Evolutionary conservation across 2,329 filamentous ascomycete species (phyloP), one percentile per base, ranked within the genome.

Genomic region (Claviceps pazoutovae): DNA sequence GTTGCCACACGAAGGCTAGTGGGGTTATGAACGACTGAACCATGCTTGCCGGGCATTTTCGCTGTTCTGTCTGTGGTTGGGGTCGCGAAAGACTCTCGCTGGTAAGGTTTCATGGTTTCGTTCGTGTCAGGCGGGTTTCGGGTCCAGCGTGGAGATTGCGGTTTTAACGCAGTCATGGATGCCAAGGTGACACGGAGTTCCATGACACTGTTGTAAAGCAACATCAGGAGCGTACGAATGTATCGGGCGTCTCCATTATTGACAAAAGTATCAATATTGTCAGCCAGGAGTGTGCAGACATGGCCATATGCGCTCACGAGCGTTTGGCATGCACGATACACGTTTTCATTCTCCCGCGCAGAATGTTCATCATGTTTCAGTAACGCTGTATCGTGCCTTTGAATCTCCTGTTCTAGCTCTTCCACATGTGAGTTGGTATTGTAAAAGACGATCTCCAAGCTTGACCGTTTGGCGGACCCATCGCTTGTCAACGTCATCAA

Each of bases 161-260:
- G 55, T 39, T 62, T 58, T 38, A 62, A 58, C 9, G 61, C 42
- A 54, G 62, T 52, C 49, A 68, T 51, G 56, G 64, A 64, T 5
- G 69, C 66, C 13, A 74, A 66, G 0, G 78, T 80, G 3, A 78
- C 77, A 7, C 80, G 75, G 49, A 84, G 71, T 62, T 84, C 80
- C 73, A 81, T 83, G 54, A 83, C 78, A 63, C 80, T 83, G 58
- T 83, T 82, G 62, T 82, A 84, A 5, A 84, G 70, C 56, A 79
- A 72, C 63, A 82, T 72, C 59, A 84, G 66, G 57, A 84, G 72
- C 3, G 79, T 81, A 46, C 80, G 78, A 60, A 84, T 80, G 61
- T 84, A 84, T 55, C 81, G 75, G 21, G 80, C 79, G 58, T 84
- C 80, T 55, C 78, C 79, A 53, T 83, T 82, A 58, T 81, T 74